These are phyloP conservation scores for Cordyceps farinosa DNA, from an alignment of 2,329 filamentous ascomycete genomes.

Conservation along the genomic window DNA sequence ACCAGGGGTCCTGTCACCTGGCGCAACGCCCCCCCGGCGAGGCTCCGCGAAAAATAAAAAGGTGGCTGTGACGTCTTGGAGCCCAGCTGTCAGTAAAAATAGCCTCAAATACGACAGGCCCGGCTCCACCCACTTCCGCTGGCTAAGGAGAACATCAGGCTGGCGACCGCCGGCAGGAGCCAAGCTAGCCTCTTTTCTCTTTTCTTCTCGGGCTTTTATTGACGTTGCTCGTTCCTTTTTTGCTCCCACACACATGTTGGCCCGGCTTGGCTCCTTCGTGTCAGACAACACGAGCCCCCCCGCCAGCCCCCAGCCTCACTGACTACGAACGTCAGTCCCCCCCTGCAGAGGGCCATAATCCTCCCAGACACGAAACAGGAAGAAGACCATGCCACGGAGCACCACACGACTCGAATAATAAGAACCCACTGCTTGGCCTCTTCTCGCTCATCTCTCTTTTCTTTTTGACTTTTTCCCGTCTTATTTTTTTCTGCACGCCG, in stretches of 20 bases:
- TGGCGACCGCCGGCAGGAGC: neutral
- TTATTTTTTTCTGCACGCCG: neutral
- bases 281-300: neutral
- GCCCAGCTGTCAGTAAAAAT: neutral
- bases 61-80: slow-evolving; percentile 2
- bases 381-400: neutral
- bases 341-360: neutral
- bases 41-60: neutral
- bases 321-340: neutral
- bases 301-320: neutral
- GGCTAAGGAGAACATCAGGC: neutral
- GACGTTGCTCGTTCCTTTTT: neutral
- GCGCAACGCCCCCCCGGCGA: neutral
- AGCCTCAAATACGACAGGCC: slow-evolving; percentile 5
- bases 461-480: neutral
- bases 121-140: neutral
- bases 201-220: neutral
- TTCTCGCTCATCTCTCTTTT: neutral
- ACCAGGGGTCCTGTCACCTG: neutral
- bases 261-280: neutral
- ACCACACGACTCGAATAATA: slow-evolving; percentile 3
- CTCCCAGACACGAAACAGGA: neutral
- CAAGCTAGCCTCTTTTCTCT: neutral
- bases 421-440: neutral
- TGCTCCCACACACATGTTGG: too few species aligned